Evolutionary conservation across 202 grass and related monocot genomes (phyloP).

Genomic region (Schoenoplectus triqueter): DNA sequence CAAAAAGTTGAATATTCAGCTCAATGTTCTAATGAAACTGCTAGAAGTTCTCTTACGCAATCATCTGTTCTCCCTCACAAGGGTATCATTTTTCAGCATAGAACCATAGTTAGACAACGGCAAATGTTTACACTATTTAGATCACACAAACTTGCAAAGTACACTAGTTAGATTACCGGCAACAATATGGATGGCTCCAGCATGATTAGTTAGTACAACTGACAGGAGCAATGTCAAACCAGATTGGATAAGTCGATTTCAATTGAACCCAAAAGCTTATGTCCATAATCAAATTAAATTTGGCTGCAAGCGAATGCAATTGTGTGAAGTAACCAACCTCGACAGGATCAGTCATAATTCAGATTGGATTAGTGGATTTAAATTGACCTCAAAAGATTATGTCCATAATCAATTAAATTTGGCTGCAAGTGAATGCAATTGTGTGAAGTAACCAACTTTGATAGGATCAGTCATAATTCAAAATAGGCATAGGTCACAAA

Average conservation of each 20-base stretch:
- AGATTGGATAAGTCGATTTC: not conserved
- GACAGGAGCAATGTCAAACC: not conserved
- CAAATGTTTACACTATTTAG: not conserved
- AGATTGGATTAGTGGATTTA: not conserved
- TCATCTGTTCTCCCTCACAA: not conserved
- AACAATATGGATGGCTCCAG: not conserved
- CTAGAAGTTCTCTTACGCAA: not conserved
- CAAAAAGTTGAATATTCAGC: slow-evolving; percentile 37
- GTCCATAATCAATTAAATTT: not conserved
- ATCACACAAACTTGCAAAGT: not conserved
- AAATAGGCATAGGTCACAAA: not conserved
- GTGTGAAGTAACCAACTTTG: not conserved
- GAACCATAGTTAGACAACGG: not conserved
- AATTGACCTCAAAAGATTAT: not conserved
- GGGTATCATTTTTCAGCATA: not conserved
- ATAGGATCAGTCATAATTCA: not conserved
- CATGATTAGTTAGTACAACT: not conserved
- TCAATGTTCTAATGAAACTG: not conserved
- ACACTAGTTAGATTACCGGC: not conserved
- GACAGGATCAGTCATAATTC: not conserved
- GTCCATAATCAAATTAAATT: not conserved
- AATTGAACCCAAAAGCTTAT: not conserved
- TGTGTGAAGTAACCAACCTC: not conserved
- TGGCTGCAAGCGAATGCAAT: not conserved
- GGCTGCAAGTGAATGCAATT: not conserved